Conservation (phyloP, 345 rosid species). For the Euphorbia peplus region DNA sequence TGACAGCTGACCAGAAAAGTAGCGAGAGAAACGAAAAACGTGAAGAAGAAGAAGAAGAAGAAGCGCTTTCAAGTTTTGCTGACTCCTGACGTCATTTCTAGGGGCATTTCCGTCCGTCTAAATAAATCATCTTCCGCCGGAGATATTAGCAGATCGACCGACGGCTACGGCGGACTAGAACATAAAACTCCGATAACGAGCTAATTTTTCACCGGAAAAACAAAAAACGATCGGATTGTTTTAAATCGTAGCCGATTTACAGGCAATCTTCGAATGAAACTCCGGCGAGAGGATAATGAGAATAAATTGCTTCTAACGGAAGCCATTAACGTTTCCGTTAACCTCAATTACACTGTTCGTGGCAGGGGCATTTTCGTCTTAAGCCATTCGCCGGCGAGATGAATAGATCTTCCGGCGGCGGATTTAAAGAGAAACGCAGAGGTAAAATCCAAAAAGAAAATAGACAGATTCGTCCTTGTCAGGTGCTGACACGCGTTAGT, state of each 20-base stretch:
- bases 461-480: constrained; percentile 16
- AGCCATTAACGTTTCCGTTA: too few relatives aligned
- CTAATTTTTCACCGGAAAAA: neutral
- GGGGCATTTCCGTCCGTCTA: constrained; percentile 26
- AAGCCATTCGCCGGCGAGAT: constrained; percentile 3
- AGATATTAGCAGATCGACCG: constrained; percentile 21
- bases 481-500: constrained; percentile 8
- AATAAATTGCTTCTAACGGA: too few relatives aligned
- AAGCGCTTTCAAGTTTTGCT: constrained; percentile 21
- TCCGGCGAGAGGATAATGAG: too few relatives aligned
- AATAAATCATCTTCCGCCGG: too few relatives aligned
- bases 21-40: too few relatives aligned
- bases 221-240: too few relatives aligned
- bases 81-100: constrained; percentile 14
- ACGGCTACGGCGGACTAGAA: too few relatives aligned
- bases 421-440: too few relatives aligned
- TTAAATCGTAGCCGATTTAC: too few relatives aligned
- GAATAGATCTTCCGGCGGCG: constrained; percentile 17
- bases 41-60: constrained; percentile 37
- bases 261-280: too few relatives aligned
- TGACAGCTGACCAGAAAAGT: constrained; percentile 36
- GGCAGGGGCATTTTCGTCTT: constrained; percentile 19
- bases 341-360: too few relatives aligned
- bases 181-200: too few relatives aligned
- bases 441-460: neutral